A percentile compares a stretch with the other conserved stretches of the same genome.
These are phyloP conservation scores for Xylaria palmicola DNA, from an alignment of 495 filamentous ascomycete genomes.

Conservation along the genomic window DNA sequence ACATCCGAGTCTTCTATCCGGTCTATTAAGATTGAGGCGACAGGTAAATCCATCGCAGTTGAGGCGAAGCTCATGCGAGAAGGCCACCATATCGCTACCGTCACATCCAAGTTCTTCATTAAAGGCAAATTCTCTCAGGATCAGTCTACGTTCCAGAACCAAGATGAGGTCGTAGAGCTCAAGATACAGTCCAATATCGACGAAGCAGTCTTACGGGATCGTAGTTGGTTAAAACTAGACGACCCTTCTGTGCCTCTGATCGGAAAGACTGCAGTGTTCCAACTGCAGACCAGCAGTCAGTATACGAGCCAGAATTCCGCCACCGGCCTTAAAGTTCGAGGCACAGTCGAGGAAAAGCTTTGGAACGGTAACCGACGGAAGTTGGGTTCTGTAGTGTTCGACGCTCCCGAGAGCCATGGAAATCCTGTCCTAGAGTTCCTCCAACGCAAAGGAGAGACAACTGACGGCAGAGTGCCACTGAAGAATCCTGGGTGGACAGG, in stretches of 20 bases:
- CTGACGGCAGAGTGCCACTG: conserved; percentile 82
- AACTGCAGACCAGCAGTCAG: conserved; percentile 69
- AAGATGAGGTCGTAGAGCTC: conserved; percentile 78
- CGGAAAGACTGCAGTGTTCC: conserved; percentile 78
- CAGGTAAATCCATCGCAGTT: conserved; percentile 88
- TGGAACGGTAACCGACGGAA: conserved; percentile 84
- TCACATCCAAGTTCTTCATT: conserved; percentile 84
- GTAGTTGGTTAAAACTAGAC: conserved; percentile 78
- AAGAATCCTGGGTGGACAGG: conserved; percentile 80
- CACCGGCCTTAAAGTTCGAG: conserved; percentile 73
- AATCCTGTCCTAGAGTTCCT: conserved; percentile 87
- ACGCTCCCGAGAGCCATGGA: conserved; percentile 70
- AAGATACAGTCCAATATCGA: conserved; percentile 70
- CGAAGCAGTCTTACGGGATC: conserved; percentile 75
- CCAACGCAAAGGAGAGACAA: conserved; percentile 73
- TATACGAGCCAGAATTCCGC: conserved; percentile 81
- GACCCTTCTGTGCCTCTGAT: conserved; percentile 58
- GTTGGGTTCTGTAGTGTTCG: conserved; percentile 79
- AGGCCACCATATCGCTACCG: conserved; percentile 75
- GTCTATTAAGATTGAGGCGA: conserved; percentile 80
- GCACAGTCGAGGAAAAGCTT: conserved; percentile 75
- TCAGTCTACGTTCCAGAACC: conserved; percentile 84
- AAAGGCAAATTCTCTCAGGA: conserved; percentile 75
- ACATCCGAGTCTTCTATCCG: conserved; percentile 82
- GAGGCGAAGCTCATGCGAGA: conserved; percentile 77